Evolutionary conservation across 805 yeast species (phyloP).

Genomic region (Pichia occidentalis): DNA sequence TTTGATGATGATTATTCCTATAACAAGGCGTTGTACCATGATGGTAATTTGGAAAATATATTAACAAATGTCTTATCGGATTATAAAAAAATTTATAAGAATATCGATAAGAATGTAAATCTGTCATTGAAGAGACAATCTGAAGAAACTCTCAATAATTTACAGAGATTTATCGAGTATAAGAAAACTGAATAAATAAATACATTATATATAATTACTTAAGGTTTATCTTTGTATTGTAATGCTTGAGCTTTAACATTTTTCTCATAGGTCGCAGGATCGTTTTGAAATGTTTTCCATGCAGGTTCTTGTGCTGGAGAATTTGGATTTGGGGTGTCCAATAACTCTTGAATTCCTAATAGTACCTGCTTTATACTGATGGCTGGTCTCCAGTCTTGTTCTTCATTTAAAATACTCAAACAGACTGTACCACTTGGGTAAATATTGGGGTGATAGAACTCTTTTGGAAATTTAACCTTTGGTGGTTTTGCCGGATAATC

Average conservation of each 20-base stretch:
- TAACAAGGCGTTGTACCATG: slow-evolving; percentile 62
- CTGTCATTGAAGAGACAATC: slow-evolving; percentile 53
- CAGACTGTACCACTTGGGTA: slow-evolving; percentile 98
- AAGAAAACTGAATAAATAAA: slow-evolving; percentile 43
- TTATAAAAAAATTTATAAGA: slow-evolving; percentile 49
- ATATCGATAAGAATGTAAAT: slow-evolving; percentile 59
- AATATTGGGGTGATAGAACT: slow-evolving; percentile 94
- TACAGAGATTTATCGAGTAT: slow-evolving; percentile 73
- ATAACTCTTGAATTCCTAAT: slow-evolving; percentile 85
- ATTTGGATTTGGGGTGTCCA: slow-evolving; percentile 85
- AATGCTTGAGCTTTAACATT: slow-evolving; percentile 78
- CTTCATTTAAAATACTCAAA: slow-evolving; percentile 85
- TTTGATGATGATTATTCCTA: slow-evolving; percentile 73
- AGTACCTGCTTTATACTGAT: slow-evolving; percentile 84
- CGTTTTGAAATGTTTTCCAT: slow-evolving; percentile 75
- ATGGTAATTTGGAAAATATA: slow-evolving; percentile 37
- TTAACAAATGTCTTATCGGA: slow-evolving; percentile 40
- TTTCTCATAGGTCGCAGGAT: slow-evolving; percentile 61
- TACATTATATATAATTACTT: slow-evolving; percentile 1
- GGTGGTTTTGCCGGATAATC: slow-evolving; percentile 98
- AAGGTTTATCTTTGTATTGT: slow-evolving; percentile 44
- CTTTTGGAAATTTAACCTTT: slow-evolving; percentile 80
- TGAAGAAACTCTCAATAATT: slow-evolving; percentile 59
- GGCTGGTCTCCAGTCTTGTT: slow-evolving; percentile 98
- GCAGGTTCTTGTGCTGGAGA: slow-evolving; percentile 99